Base-by-base conservation (phyloP, 1,284 basidiomycete genomes). In the Boletus smithii region DNA sequence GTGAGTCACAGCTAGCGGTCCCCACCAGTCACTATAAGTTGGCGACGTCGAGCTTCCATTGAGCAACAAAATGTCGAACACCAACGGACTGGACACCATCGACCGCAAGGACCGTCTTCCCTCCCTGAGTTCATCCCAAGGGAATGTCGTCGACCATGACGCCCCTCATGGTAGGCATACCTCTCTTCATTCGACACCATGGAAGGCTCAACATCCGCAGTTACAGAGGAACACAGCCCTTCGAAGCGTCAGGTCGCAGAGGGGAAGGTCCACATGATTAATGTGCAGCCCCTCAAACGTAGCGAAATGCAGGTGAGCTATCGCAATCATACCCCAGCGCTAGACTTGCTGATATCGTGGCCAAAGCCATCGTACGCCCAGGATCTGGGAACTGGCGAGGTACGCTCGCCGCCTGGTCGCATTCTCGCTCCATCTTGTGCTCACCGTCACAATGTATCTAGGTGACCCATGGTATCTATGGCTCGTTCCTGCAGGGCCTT, bases 401-500 rank as follows among this genome's bases (percentile, higher is more conserved):
- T 76, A 32, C 29, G 67, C 50, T 37, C 23, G 20, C 30, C 44
- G 42, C 32, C 29, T 42, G 18, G 17, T n/a, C 31, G 35, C 16
- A 17, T 36, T 17, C 23, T 22, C 32, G 9, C n/a, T 18, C 17
- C 38, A 3, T 45, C 11, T 1, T 7, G 17, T 49, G 41, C 48
- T 60, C 44, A 48, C 23, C 10, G 24, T 36, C 9, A n/a, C 46
- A 13, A 36, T 42, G 5, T 22, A 32, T 37, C 17, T 43, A 79
- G 74, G 82, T 85, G 30, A 80, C 81, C n/a, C 91, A 95, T 68
- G 93, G 91, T 22, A 51, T 90, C 45, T 95, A 95, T 60, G 93
- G 93, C 2, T 85, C 83, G 11, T 73, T 91, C 67, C 75, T 95
- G 57, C 83, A 93, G 55, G 71, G 68, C 2, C 62, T 89, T 34